Base-by-base conservation (phyloP, 352 stramenopile genomes). In the Phytophthora boehmeriae region DNA sequence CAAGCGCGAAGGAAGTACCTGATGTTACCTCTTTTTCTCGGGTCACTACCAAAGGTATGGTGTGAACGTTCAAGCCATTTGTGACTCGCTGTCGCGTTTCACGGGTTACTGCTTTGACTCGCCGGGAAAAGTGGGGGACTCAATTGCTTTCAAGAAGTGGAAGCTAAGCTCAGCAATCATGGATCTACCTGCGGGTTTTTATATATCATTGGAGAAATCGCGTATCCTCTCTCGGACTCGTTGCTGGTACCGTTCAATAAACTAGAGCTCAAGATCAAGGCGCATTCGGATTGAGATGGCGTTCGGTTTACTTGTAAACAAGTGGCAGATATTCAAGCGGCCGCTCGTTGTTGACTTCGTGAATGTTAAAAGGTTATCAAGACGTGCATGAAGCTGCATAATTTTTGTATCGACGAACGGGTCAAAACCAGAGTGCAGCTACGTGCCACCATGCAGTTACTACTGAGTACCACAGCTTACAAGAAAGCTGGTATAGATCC, bases 31-130 rank as follows among this genome's bases (percentile, higher is more conserved):
- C 54, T 19, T 54, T 54, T 54, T 62, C 44, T 62, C 54, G 5
- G 54, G 36, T 0, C 44, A 55, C 27, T 63, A 50, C 11, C 54
- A 51, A 11, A 63, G 10, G 36, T 34, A 35, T 10, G 35, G 36
- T 2, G 1, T 63, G 0, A 63, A 63, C 22, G 54, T 55, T 11
- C 54, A 63, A 63, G 45, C 54, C 3, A 54, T 60, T 13, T 51
- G 42, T n/a, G 53, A 60, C 23, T 23, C 42, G 4, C 34, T 47
- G 11, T 36, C 28, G 14, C 28, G 34, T 13, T 55, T 63, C n/a
- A 63, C 54, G 11, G 54, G 45, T 1, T 60, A 63, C 46, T 63
- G 54, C 35, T 22, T 63, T n/a, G 36, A 55, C 20, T 63, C 54
- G 2, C 45, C 34, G 1, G 54, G 44, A 2, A 55, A 55, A 22